These are phyloP conservation scores for Coniella lustricola DNA, from an alignment of 2,329 filamentous ascomycete species.

Conservation along the genomic window DNA sequence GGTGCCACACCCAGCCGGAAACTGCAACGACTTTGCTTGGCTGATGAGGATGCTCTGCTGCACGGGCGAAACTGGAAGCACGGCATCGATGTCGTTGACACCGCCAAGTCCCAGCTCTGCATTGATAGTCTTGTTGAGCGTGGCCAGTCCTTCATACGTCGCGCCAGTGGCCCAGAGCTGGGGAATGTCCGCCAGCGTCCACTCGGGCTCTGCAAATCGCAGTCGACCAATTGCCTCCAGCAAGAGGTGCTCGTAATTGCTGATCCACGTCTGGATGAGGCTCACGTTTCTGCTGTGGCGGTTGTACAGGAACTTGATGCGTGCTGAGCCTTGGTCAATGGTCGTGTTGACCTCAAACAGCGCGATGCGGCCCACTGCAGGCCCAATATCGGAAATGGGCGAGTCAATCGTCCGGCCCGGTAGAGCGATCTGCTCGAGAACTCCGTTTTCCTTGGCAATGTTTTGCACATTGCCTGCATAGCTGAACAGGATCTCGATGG, in stretches of 20 bases:
- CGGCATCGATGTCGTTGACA: conserved; percentile 39
- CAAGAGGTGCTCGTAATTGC: conserved; percentile 38
- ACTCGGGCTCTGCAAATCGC: conserved; percentile 34
- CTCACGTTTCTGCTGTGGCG: conserved; percentile 33
- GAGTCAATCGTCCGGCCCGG: conserved; percentile 33
- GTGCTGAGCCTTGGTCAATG: conserved; percentile 37
- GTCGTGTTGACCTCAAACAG: conserved; percentile 45
- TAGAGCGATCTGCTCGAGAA: conserved; percentile 40
- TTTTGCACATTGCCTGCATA: conserved; percentile 44
- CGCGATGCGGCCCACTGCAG: conserved; percentile 39
- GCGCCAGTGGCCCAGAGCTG: conserved; percentile 32
- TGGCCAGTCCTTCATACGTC: conserved; percentile 38
- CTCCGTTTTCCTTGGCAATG: conserved; percentile 38
- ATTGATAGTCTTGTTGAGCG: conserved; percentile 36
- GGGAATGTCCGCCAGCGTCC: conserved; percentile 44
- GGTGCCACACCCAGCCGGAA: conserved; percentile 1
- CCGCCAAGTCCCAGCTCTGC: conserved; percentile 33
- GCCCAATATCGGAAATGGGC: conserved; percentile 36
- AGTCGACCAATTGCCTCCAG: conserved; percentile 37
- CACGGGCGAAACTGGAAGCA: conserved; percentile 39
- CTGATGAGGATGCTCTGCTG: conserved; percentile 45
- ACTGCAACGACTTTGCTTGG: conserved; percentile 27
- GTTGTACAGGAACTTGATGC: conserved; percentile 40
- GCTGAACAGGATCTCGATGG: conserved; percentile 53
- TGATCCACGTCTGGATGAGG: conserved; percentile 39